These are phyloP conservation scores for Nannizzia gypsea DNA, from an alignment of 2,329 filamentous ascomycete species.

Conservation along the genomic window DNA sequence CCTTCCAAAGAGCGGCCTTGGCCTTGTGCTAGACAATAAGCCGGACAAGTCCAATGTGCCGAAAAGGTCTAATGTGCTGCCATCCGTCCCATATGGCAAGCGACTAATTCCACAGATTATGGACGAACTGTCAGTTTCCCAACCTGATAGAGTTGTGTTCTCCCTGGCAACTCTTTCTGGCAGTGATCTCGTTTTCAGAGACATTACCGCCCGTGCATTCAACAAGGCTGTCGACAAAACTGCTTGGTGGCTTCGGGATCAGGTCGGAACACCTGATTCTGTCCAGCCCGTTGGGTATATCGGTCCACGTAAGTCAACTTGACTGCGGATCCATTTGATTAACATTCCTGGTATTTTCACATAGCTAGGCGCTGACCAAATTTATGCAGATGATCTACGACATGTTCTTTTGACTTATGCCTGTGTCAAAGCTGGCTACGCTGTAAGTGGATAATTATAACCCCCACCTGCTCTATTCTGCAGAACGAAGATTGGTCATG, in stretches of 20 bases:
- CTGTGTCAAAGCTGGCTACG: constrained; percentile 4
- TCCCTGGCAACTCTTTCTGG: neutral
- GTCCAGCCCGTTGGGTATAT: constrained; percentile 4
- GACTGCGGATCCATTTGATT: neutral
- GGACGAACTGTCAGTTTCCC: neutral
- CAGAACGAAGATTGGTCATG: neutral
- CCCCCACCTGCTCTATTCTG: no score
- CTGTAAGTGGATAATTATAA: neutral
- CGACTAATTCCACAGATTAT: constrained; percentile 3
- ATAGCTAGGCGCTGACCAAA: no score
- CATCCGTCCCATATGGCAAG: neutral
- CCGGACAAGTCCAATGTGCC: no score
- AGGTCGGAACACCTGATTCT: neutral
- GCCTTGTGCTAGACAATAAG: neutral
- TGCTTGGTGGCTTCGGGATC: neutral
- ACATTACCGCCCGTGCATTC: neutral
- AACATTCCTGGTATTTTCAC: no score
- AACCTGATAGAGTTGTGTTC: constrained; percentile 1
- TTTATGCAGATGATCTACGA: neutral
- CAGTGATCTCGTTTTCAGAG: neutral
- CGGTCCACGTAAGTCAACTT: constrained; percentile 3
- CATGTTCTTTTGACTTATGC: constrained; percentile 3
- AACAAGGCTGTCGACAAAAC: constrained; percentile 4
- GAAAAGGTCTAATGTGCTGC: neutral
- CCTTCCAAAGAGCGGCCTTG: neutral